A percentile compares a stretch with the other conserved stretches of the same genome.
phyloP scores from a whole-genome alignment of 108 stramenopile species.

The Skeletonema marinoi region DNA sequence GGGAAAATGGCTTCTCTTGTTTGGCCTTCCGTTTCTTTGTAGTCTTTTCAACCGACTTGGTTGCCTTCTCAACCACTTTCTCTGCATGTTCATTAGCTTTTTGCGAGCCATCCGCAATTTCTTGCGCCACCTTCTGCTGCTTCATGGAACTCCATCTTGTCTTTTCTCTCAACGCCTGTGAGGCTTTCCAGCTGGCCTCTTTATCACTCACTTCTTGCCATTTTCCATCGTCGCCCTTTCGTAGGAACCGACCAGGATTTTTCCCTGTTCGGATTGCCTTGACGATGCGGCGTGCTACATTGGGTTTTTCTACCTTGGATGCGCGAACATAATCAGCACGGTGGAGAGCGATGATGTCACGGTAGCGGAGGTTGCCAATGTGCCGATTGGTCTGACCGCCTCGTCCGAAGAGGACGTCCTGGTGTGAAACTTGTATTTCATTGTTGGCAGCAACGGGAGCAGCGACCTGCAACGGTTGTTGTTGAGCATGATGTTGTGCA shows the following conservation, averaged over 20 bases:
- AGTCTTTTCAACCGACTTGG: constrained; percentile 5
- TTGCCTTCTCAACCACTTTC: constrained; percentile 19
- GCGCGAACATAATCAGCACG: constrained; percentile 76
- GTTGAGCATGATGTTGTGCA: neutral
- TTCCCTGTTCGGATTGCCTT: constrained; percentile 36
- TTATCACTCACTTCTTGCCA: constrained; percentile 81
- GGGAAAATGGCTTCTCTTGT: neutral
- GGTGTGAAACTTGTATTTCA: neutral
- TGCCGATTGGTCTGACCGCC: constrained; percentile 85
- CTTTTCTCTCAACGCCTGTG: constrained; percentile 74
- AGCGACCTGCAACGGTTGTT: neutral
- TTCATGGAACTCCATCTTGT: constrained; percentile 46
- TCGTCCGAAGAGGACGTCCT: constrained; percentile 67
- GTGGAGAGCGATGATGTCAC: constrained; percentile 74
- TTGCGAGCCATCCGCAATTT: neutral
- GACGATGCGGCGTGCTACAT: constrained; percentile 76
- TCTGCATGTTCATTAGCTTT: neutral
- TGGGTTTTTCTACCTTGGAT: constrained; percentile 77
- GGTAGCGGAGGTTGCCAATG: constrained; percentile 76
- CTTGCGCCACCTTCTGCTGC: constrained; percentile 3
- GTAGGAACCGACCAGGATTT: constrained; percentile 63
- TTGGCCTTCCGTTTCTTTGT: constrained; percentile 20
- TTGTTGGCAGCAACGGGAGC: neutral
- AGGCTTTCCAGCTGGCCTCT: constrained; percentile 50
- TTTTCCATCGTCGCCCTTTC: constrained; percentile 58